Conservation (phyloP, 148 eudicot species). For the Euryodendron excelsum region DNA sequence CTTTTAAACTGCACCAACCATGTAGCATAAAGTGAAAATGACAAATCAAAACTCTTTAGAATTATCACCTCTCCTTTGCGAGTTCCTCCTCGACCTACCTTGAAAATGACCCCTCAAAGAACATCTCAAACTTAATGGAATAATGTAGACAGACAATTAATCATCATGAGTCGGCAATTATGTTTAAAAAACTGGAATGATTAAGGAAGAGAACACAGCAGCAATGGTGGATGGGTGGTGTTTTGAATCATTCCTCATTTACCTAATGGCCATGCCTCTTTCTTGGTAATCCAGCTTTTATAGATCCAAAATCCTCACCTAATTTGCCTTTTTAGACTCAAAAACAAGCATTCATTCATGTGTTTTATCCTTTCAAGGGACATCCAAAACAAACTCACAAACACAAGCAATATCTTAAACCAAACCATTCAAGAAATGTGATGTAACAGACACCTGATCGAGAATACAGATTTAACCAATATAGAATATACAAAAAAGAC, state of each 20-base stretch:
- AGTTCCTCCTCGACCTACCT: not conserved
- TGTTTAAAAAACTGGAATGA: constrained; percentile 4
- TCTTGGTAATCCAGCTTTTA: not conserved
- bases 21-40: not conserved
- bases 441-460: not conserved
- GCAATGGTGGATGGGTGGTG: constrained; percentile 1
- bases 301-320: constrained; percentile 18
- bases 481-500: not conserved
- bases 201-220: not conserved
- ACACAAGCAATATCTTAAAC: constrained; percentile 3
- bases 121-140: not conserved
- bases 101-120: not conserved
- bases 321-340: constrained; percentile 6
- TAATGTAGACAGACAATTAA: not conserved
- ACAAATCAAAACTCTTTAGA: not conserved
- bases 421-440: not conserved
- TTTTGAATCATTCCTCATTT: constrained; percentile 6
- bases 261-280: not conserved
- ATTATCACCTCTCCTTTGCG: not conserved
- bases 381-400: not conserved
- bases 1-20: not conserved
- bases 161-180: not conserved
- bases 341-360: not conserved
- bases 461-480: not conserved
- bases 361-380: constrained; percentile 7